Evolutionary conservation across 352 stramenopile genomes (phyloP).

Genomic region (Globisporangium takayamanum): DNA sequence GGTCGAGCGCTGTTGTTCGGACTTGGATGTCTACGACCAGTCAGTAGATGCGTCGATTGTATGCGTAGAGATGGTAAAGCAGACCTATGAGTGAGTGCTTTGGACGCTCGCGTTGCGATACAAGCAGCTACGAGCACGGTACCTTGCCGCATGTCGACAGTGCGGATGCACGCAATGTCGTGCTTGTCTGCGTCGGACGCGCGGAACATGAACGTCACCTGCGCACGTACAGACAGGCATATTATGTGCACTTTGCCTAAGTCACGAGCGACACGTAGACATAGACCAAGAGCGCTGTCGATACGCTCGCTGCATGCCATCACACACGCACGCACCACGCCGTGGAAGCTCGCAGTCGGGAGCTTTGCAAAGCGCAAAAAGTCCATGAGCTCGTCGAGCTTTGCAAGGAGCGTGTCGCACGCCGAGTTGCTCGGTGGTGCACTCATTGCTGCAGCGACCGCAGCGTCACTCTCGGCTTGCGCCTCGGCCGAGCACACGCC

Average conservation of each 20-base stretch:
- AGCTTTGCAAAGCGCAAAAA: constrained; percentile 66
- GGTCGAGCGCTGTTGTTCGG: constrained; percentile 35
- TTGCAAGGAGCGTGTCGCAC: constrained; percentile 71
- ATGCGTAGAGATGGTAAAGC: not conserved
- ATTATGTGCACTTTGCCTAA: not conserved
- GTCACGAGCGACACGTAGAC: not conserved
- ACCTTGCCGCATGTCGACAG: constrained; percentile 72
- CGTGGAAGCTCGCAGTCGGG: constrained; percentile 37
- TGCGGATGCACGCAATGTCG: constrained; percentile 60
- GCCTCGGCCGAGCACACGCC: constrained; percentile 3
- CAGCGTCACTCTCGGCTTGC: constrained; percentile 4
- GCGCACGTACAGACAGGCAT: not conserved
- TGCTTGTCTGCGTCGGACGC: constrained; percentile 29
- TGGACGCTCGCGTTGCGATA: not conserved
- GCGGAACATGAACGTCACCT: constrained; percentile 84
- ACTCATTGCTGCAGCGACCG: not conserved
- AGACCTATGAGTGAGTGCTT: not conserved
- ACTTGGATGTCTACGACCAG: constrained; percentile 36
- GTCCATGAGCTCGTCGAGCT: constrained; percentile 83
- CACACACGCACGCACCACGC: constrained; percentile 32
- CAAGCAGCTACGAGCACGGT: not conserved
- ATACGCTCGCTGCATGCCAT: no score
- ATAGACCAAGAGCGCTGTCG: not conserved
- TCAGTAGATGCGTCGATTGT: not conserved
- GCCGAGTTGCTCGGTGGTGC: constrained; percentile 8